phyloP scores from a whole-genome alignment of 225 moss, liverwort and hornwort genomes.

The Pseudisothecium myosuroides region DNA sequence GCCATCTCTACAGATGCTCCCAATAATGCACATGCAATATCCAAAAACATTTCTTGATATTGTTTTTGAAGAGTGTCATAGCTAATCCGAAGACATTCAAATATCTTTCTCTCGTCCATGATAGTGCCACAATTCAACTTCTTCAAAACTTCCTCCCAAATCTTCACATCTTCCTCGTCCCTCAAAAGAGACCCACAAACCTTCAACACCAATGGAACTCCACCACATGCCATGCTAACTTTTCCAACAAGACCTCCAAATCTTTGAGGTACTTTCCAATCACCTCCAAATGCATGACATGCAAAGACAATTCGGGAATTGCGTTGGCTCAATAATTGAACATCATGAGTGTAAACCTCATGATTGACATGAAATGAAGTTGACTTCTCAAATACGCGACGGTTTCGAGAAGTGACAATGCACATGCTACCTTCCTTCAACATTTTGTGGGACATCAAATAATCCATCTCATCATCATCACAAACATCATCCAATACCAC shows the following conservation, averaged over 20 bases:
- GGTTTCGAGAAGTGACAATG: not conserved
- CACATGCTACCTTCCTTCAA: not conserved
- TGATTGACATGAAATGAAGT: not conserved
- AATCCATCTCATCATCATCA: not conserved
- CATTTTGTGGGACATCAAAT: not conserved
- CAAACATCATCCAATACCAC: not conserved
- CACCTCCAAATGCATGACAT: not conserved
- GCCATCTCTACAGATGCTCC: not conserved
- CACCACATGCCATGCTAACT: too few species aligned
- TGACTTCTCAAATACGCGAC: not conserved
- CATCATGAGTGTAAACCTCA: not conserved
- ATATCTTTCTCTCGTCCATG: not conserved
- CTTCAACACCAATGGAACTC: too few species aligned
- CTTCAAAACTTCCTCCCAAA: not conserved
- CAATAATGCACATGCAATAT: not conserved
- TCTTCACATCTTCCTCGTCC: not conserved
- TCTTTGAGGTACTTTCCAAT: not conserved
- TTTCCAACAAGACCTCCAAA: not conserved
- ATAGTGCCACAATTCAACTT: not conserved
- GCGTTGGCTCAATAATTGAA: accelerated
- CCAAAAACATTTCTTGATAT: not conserved
- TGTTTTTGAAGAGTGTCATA: not conserved
- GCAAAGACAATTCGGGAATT: not conserved
- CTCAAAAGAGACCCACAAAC: not conserved
- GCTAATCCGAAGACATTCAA: not conserved